These are phyloP conservation scores for Bauhinia variegata DNA, from an alignment of 306 rosid genomes.

Conservation along the genomic window DNA sequence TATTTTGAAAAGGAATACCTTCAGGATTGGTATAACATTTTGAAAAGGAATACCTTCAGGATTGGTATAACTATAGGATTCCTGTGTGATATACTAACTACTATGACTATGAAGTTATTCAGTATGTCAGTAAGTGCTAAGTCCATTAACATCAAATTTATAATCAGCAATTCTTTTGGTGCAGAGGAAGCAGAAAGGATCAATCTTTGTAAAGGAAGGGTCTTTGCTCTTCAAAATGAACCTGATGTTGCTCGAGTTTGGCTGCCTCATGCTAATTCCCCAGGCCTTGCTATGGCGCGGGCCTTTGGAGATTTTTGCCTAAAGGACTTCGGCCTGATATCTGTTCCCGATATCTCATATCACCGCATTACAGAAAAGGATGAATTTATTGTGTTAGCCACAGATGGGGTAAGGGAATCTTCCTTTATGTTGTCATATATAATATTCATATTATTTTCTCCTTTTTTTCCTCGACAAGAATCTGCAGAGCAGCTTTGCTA, in stretches of 20 bases:
- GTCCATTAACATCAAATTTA: slow-evolving; percentile 20
- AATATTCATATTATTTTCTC: neutral
- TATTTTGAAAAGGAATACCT: neutral
- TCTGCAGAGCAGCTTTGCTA: neutral
- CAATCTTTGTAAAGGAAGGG: slow-evolving; percentile 69
- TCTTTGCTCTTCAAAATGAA: slow-evolving; percentile 66
- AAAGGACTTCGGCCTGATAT: slow-evolving; percentile 75
- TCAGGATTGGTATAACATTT: slow-evolving; percentile 9
- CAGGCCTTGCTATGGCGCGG: slow-evolving; percentile 93
- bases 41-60: neutral
- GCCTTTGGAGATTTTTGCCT: slow-evolving; percentile 90
- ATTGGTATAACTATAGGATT: slow-evolving; percentile 4
- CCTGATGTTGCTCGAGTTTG: slow-evolving; percentile 71
- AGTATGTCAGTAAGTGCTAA: neutral
- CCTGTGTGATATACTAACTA: neutral
- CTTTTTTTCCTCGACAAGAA: neutral
- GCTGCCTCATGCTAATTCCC: slow-evolving; percentile 73
- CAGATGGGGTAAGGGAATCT: slow-evolving; percentile 74
- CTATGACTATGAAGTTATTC: slow-evolving; percentile 18
- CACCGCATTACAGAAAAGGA: slow-evolving; percentile 59
- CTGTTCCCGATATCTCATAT: slow-evolving; percentile 67
- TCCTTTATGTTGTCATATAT: neutral
- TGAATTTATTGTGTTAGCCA: slow-evolving; percentile 78
- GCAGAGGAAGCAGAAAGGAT: slow-evolving; percentile 86
- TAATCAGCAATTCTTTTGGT: slow-evolving; percentile 17